A percentile compares a stretch with the other conserved stretches of the same genome.
phyloP scores from a whole-genome alignment of 2,329 filamentous ascomycete genomes.

The Diaporthe nobilis region DNA sequence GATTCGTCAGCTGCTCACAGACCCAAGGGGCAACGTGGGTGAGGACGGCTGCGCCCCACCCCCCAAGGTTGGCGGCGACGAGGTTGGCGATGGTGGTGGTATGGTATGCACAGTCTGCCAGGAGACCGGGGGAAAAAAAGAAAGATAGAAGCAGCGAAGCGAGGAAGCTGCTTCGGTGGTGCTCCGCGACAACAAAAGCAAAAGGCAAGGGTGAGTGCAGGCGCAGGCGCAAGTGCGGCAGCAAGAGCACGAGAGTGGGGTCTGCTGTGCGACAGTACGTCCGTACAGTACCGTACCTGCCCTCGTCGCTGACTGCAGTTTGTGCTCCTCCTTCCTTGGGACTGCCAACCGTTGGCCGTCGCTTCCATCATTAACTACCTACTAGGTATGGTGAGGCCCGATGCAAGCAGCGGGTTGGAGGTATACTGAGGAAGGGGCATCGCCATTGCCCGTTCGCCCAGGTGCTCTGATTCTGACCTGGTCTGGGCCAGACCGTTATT shows the following conservation, averaged over 20 bases:
- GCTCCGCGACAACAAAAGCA: not conserved
- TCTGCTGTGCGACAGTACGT: conserved; percentile 20
- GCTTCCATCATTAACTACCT: not conserved
- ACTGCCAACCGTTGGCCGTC: not conserved
- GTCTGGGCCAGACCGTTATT: not conserved
- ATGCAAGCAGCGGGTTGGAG: not conserved
- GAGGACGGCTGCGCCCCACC: not conserved
- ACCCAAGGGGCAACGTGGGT: not conserved
- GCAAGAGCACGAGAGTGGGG: conserved; percentile 1
- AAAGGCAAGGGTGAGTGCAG: not conserved
- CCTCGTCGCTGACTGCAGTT: not conserved
- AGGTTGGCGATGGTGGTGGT: conserved; percentile 23
- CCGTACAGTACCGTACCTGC: not conserved
- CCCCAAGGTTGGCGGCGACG: conserved; percentile 7
- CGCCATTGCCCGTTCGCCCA: conserved; percentile 1
- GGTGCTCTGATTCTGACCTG: not conserved
- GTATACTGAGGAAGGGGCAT: not conserved
- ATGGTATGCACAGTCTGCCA: not conserved
- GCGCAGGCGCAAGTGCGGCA: not conserved
- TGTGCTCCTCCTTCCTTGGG: not conserved
- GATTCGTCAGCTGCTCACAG: conserved; percentile 24
- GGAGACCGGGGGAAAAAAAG: not conserved
- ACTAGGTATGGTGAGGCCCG: not conserved
- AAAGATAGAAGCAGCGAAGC: not conserved
- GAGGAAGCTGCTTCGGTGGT: conserved; percentile 9